phyloP scores from a whole-genome alignment of 208 protist species.

The Crithidia sp. region DNA sequence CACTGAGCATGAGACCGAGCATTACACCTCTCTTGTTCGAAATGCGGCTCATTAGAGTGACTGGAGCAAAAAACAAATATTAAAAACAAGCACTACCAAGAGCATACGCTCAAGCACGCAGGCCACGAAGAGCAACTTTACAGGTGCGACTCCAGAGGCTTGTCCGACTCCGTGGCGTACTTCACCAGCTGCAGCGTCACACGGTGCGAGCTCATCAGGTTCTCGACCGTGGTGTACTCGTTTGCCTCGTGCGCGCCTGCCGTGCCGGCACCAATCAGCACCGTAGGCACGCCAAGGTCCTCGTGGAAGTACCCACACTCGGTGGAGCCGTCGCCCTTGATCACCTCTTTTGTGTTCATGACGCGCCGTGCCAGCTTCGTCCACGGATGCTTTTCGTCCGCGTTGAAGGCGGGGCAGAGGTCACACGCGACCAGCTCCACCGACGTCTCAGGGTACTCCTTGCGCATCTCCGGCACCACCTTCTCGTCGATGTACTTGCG shows the following conservation, averaged over 20 bases:
- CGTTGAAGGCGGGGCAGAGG: constrained; percentile 31
- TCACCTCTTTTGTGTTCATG: constrained; percentile 10
- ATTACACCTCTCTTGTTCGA: no score
- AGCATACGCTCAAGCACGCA: no score
- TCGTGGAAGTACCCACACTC: constrained; percentile 61
- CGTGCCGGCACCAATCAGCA: constrained; percentile 50
- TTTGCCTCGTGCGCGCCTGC: constrained; percentile 54
- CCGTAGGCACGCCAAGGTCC: constrained; percentile 41
- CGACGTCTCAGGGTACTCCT: constrained; percentile 34
- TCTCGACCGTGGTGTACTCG: constrained; percentile 41
- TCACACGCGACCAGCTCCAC: constrained; percentile 23
- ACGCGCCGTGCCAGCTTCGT: constrained; percentile 33
- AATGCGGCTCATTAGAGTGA: no score
- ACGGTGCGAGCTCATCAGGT: constrained; percentile 2
- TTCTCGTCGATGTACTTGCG: constrained; percentile 39
- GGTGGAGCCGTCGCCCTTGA: constrained; percentile 34
- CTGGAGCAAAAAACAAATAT: no score
- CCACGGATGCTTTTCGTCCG: constrained; percentile 38
- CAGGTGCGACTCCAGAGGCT: constrained; percentile 9
- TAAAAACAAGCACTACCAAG: no score
- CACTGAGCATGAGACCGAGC: no score
- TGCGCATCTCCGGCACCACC: constrained; percentile 35
- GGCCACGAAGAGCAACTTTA: neutral
- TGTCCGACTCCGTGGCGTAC: neutral
- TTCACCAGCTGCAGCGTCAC: constrained; percentile 7